Evolutionary conservation across 345 rosid genomes (phyloP), one percentile per base, ranked within the genome.

Genomic region (Murraya paniculata): DNA sequence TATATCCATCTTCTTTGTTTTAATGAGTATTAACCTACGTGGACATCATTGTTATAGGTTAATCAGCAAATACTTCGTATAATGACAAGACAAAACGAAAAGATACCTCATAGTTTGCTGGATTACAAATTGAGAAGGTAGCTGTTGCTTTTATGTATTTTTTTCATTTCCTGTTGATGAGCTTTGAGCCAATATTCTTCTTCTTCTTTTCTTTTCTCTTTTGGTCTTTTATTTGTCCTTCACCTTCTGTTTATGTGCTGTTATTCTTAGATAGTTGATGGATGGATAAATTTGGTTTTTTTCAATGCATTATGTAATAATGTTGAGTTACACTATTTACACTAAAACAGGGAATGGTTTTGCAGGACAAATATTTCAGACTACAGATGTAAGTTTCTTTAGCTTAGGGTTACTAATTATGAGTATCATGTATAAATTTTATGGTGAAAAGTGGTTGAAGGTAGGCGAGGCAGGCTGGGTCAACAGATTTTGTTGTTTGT

Each of bases 1-100:
- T n/a, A 64, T 64, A n/a, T 76, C 6, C 36, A 38, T 35, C 45
- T 35, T 7, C 16, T 58, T 10, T 61, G 33, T 48, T 67, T 74
- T 71, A 62, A 30, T 62, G 19, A 45, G 25, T 61, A n/a, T 22
- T 71, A 31, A 71, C 75, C 31, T 48, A 9, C 21, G 19, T 59
- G 24, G 6, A 41, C 64, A 48, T 74, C 10, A 18, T 19, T 41
- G 39, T 78, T 71, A 38, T 48, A 61, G 80, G 80, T 68, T 67
- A 21, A 38, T 48, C 50, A 4, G 50, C 13, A 33, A 35, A 33
- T 48, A 21, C 16, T 19, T 74, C 39, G 11, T 60, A 48, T 18
- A 68, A 28, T n/a, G 41, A 16, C 25, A 62, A 68, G 41, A 27
- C 39, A 64, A 50, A 48, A 61, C n/a, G 25, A 71, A 50, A 25